phyloP scores from a whole-genome alignment of 106 monocot species.

The Phalaenopsis aphrodite region DNA sequence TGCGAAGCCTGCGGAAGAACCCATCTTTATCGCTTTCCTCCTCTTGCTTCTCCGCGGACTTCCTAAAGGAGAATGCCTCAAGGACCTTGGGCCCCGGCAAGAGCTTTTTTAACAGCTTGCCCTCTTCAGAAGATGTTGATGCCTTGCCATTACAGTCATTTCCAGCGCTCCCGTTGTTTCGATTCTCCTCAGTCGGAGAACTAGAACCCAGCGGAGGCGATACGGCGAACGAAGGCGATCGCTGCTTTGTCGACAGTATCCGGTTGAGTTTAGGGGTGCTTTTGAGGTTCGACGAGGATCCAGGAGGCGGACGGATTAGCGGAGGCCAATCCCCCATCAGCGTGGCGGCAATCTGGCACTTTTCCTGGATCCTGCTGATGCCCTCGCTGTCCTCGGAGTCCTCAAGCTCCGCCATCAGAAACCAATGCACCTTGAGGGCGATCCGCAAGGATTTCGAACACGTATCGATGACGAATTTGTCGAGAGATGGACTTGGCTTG shows the following conservation, averaged over 20 bases:
- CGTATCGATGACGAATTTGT: slow-evolving; percentile 91
- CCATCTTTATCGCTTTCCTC: slow-evolving; percentile 49
- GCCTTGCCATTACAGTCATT: slow-evolving; percentile 19
- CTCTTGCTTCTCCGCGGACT: slow-evolving; percentile 66
- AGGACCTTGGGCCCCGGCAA: slow-evolving; percentile 79
- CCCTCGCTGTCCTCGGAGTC: slow-evolving; percentile 77
- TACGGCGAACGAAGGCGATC: slow-evolving; percentile 24
- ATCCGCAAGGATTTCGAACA: slow-evolving; percentile 89
- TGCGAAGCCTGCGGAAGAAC: slow-evolving; percentile 45
- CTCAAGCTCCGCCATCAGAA: slow-evolving; percentile 92
- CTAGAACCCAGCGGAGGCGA: slow-evolving; percentile 34
- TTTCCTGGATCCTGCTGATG: slow-evolving; percentile 82
- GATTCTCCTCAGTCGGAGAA: slow-evolving; percentile 21
- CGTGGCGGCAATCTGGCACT: slow-evolving; percentile 97
- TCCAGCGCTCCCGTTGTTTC: not conserved
- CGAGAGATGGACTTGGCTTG: slow-evolving; percentile 91
- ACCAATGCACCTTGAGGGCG: slow-evolving; percentile 96
- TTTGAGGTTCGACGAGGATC: slow-evolving; percentile 19
- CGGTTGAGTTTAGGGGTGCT: slow-evolving; percentile 53
- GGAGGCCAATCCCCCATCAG: slow-evolving; percentile 90
- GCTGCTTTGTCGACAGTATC: slow-evolving; percentile 79
- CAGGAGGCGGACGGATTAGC: slow-evolving; percentile 30
- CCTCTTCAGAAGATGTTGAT: slow-evolving; percentile 43
- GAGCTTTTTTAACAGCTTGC: slow-evolving; percentile 80
- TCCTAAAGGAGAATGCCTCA: slow-evolving; percentile 72